Conservation (phyloP, 257 asterid species). For the Ilex asprella region DNA sequence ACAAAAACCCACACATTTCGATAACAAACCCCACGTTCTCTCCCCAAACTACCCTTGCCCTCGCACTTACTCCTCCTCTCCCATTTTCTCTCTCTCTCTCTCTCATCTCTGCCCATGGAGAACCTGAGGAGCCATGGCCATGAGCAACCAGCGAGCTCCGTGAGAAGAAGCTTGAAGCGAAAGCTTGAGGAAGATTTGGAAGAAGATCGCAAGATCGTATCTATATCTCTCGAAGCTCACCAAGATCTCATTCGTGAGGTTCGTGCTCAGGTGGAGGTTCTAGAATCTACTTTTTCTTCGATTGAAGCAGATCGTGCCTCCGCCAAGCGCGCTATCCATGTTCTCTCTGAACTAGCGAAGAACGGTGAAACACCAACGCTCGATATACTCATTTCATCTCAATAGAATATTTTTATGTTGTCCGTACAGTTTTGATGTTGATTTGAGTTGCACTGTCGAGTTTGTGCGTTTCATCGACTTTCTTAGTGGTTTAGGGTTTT, state of each 20-base stretch:
- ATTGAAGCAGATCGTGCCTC: conserved; percentile 55
- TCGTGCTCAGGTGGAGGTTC: conserved; percentile 61
- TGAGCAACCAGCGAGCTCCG: conserved; percentile 25
- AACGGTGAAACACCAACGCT: conserved; percentile 36
- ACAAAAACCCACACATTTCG: no score
- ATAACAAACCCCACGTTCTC: conserved; percentile 3
- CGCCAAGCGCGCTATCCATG: conserved; percentile 53
- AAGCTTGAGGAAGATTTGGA: conserved; percentile 57
- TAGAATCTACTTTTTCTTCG: conserved; percentile 32
- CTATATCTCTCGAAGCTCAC: conserved; percentile 33
- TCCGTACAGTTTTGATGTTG: no score
- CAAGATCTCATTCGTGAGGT: conserved; percentile 64
- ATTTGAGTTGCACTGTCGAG: not conserved
- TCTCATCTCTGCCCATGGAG: conserved; percentile 41
- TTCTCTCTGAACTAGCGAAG: conserved; percentile 65
- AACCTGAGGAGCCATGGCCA: conserved; percentile 43
- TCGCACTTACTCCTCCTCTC: conserved; percentile 15
- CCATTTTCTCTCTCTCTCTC: not conserved
- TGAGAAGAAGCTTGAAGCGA: conserved; percentile 71
- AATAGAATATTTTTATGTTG: no score
- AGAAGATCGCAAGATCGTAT: conserved; percentile 49
- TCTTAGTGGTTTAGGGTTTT: conserved; percentile 16
- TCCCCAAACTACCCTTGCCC: conserved; percentile 44
- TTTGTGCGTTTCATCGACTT: conserved; percentile 6
- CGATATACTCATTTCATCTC: conserved; percentile 3